Base-by-base conservation (phyloP, 2,329 filamentous ascomycete species). In the Akanthomyces uredinophilus region DNA sequence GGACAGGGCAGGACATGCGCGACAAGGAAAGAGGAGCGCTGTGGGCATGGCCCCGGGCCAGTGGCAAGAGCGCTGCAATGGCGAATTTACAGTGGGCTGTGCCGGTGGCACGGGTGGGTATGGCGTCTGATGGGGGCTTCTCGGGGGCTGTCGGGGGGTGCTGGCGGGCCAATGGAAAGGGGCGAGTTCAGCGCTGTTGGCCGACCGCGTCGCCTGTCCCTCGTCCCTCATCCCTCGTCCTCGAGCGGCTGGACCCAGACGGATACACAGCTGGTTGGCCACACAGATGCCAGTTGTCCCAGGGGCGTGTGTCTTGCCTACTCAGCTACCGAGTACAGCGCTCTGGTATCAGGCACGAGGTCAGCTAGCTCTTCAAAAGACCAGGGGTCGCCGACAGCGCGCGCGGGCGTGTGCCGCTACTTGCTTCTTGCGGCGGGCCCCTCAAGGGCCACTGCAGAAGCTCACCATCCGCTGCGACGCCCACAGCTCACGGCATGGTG, bases 371-470 rank as follows among this genome's bases (percentile, higher is more conserved):
- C 37, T 39, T 7, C 13, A 14, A 37, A 27, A 32, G 52, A 29
- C 27, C 55, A 58, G 43, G 55, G 55, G 55, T 58, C 20, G 32
- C 29, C 43, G 39, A 55, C 52, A 44, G 39, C 39, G 7, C 27
- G 29, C 16, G 43, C 29, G 55, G 55, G 44, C 37, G 55, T 58
- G 43, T 58, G 32, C 55, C 44, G 29, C 54, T 18, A 56, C 52
- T 43, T 57, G 29, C 41, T 35, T n/a, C 54, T 35, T 16, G 37
- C n/a, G 47, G 39, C 55, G 44, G 55, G 55, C 27, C 55, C 20
- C 52, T 35, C 52, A 44, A 46, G 56, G 47, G 57, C 47, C 57
- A 60, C 57, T n/a, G 14, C 18, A 52, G 57, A 60, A 60, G 47
- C 56, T 37, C 8, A 51, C 49, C 24, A 5, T 27, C 20, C 44